These are phyloP conservation scores for Leccinellum luteum DNA, from an alignment of 768 basidiomycete species.

Conservation along the genomic window DNA sequence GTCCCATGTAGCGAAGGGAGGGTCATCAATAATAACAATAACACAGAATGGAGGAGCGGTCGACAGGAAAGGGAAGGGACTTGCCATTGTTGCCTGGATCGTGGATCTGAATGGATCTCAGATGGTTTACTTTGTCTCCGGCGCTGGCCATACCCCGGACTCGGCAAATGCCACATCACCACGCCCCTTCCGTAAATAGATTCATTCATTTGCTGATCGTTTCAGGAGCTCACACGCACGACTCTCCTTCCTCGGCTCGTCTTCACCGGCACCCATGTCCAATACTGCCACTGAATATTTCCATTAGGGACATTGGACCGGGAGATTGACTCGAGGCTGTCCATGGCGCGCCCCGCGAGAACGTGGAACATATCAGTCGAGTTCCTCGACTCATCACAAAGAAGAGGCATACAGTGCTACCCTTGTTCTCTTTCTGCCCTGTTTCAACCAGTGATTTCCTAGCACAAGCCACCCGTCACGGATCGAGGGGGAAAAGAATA, in stretches of 20 bases:
- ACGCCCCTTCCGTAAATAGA: not conserved
- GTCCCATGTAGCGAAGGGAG: not conserved
- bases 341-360: not conserved
- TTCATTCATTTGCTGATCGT: conserved; percentile 2
- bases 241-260: conserved; percentile 1
- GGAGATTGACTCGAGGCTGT: not conserved
- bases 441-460: not conserved
- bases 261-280: conserved; percentile 14
- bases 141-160: conserved; percentile 32
- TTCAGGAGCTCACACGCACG: not conserved
- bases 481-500: not conserved
- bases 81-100: conserved; percentile 7
- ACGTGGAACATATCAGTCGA: not conserved
- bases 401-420: not conserved
- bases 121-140: conserved; percentile 33
- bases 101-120: conserved; percentile 26
- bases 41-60: conserved; percentile 3
- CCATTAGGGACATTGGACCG: not conserved
- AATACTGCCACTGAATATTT: conserved; percentile 5
- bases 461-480: not conserved
- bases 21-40: not conserved
- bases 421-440: not conserved
- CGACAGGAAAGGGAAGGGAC: not conserved
- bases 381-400: not conserved
- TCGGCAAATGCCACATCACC: conserved; percentile 25